Base-by-base conservation (phyloP, 805 yeast genomes). In the Starmerella riodocensis region DNA sequence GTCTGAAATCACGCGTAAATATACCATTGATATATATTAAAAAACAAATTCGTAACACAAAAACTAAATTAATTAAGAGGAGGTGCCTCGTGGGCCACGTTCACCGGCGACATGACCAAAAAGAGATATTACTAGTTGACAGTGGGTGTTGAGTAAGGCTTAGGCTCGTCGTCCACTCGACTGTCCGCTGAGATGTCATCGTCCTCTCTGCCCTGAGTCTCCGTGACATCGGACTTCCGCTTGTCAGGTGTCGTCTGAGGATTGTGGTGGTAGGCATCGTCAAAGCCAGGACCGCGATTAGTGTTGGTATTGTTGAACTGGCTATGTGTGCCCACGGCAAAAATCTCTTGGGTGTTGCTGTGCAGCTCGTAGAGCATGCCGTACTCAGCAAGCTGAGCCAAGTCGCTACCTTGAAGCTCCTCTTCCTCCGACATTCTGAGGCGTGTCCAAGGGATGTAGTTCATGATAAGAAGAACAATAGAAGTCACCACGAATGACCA, bases 331-430 rank as follows among this genome's bases (percentile, higher is more conserved):
- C 52, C 52, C 39, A 46, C 37, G 24, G 46, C 51, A 14, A 48
- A 47, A 21, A 48, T 22, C n/a, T 41, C 43, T 16, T 25, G 20
- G 7, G 16, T 17, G 40, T 34, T 33, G 24, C 19, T 24, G 19
- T 17, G 26, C 13, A 32, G 40, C 39, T 52, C 56, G 38, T 50
- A 57, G 23, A 53, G 81, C 43, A 91, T 80, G 31, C 52, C 51
- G 61, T 74, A 78, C 62, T 86, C 96, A 53, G 94, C 94, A 52
- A 86, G 82, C 67, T 85, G 84, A 25, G 85, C 78, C 50, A 75
- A 69, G 62, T 88, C 97, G 35, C 93, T 82, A 46, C 97, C 97
- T 50, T 74, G 56, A 52, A 77, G 73, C 66, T 88, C 96, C 57
- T 86, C 95, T 52, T 86, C 95, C 56, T 81, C 83, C 52, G 76